Percentiles rank a stretch among this genome's conserved stretches.
Conservation (phyloP, 2,329 filamentous ascomycete species). For the Colletotrichum acutatum region DNA sequence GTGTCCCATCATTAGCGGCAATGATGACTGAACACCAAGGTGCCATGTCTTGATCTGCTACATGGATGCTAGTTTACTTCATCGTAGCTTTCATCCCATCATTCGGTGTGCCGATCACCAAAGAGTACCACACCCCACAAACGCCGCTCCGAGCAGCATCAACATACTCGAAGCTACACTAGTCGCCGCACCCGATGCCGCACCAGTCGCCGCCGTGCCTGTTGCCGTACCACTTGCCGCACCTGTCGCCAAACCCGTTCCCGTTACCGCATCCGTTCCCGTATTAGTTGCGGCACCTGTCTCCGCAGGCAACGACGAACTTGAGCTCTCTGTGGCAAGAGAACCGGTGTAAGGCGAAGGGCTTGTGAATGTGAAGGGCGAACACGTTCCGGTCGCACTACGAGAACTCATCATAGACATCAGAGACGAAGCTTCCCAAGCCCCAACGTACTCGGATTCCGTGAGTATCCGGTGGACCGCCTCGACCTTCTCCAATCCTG, state of each 20-base stretch:
- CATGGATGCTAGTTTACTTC: not conserved
- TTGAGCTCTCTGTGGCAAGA: not conserved
- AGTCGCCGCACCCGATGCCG: conserved; percentile 8
- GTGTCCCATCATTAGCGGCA: not conserved
- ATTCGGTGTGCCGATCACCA: not conserved
- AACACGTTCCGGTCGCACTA: conserved; percentile 1
- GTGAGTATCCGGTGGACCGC: conserved; percentile 7
- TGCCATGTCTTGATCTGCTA: not conserved
- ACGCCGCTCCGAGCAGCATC: not conserved
- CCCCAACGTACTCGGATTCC: not conserved
- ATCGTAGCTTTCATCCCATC: not conserved
- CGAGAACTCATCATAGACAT: not conserved
- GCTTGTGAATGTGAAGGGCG: conserved; percentile 10
- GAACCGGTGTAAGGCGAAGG: conserved; percentile 4
- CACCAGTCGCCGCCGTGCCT: conserved; percentile 3
- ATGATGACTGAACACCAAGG: not conserved
- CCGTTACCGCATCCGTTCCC: not conserved
- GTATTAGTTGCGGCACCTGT: not conserved
- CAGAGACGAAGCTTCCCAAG: not conserved
- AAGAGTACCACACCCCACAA: not conserved
- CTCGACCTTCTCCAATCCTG: conserved; percentile 17
- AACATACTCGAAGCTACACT: not conserved
- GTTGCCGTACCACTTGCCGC: conserved; percentile 7
- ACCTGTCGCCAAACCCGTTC: not conserved
- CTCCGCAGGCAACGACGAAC: not conserved